Evolutionary conservation across 2,329 filamentous ascomycete species (phyloP), one percentile per base, ranked within the genome.

Genomic region (Cordyceps cateniannulata): DNA sequence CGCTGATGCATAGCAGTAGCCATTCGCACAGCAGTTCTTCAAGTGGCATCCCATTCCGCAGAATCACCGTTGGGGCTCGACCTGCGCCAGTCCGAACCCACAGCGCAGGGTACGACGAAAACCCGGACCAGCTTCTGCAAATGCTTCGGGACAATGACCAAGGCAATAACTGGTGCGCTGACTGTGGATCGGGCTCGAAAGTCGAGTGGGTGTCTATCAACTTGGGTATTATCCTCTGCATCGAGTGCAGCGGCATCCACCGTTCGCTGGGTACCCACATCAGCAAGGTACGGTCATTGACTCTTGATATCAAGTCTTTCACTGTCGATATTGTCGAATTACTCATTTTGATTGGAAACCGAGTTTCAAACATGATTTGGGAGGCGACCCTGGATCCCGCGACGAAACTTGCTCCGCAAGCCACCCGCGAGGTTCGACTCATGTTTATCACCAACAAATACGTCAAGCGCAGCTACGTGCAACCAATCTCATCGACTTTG

Each of bases 171-270:
- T 90, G 89, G 83, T 99, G 95, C 71, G 95, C 95, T 18, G 95
- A 99, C 72, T 99, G 95, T 70, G 90, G 91, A 12, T 96, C 92
- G 8, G 88, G 89, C 38, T 85, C 87, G 69, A 98, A 97, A 77
- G 93, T 96, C 24, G 95, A 99, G 74, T 99, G 95, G 95, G 95
- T 98, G 29, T 98, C 95, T 0, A 96, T 99, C 75, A 99, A 99
- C 69, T 81, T 99, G 5, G 95, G 91, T 50, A 96, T 99, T 62
- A 88, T 99, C 59, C 83, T 99, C 22, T 99, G 95, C 76, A 97
- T 97, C 71, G 93, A 99, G 74, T 99, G 95, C 76, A 96, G 93
- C 71, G 95, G 95, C 64, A 97, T 99, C 63, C 95, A 99, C 74
- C 87, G 95, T 47, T 98, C 93, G 1, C 82, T 99, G 3, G 95